These are phyloP conservation scores for Juglanconis oblonga DNA, from an alignment of 2,329 filamentous ascomycete species.

Conservation along the genomic window DNA sequence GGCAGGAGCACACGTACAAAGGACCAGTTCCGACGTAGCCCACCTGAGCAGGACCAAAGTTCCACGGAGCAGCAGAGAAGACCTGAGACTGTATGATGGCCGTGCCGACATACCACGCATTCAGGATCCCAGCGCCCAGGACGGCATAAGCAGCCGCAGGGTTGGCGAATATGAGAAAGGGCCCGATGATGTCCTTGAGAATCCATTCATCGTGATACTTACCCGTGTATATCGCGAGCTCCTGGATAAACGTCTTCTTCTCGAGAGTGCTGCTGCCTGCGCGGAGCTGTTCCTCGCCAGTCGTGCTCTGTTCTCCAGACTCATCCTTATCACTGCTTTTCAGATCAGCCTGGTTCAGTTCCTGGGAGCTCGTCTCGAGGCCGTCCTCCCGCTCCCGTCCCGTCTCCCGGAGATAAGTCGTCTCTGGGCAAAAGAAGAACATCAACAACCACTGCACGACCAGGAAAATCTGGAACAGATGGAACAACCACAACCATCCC, in stretches of 20 bases:
- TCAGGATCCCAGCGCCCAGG: constrained; percentile 33
- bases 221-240: not conserved
- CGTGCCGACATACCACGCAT: constrained; percentile 35
- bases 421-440: constrained; percentile 38
- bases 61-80: constrained; percentile 36
- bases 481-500: constrained; percentile 30
- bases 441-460: constrained; percentile 28
- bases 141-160: constrained; percentile 36
- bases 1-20: constrained; percentile 18
- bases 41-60: constrained; percentile 31
- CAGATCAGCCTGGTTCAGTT: not conserved
- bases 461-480: constrained; percentile 31
- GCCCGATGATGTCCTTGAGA: constrained; percentile 20
- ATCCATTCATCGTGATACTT: constrained; percentile 4
- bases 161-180: constrained; percentile 37
- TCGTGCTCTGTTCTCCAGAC: too few relatives aligned
- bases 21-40: constrained; percentile 38
- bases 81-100: constrained; percentile 38
- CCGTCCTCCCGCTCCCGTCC: constrained; percentile 16
- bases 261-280: not conserved
- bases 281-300: not conserved
- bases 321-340: not conserved
- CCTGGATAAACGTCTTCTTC: constrained; percentile 2
- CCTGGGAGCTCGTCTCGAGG: not conserved
- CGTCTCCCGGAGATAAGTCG: constrained; percentile 30